Percentiles rank a stretch among this genome's conserved stretches.
Evolutionary conservation across 768 basidiomycete genomes (phyloP).

Genomic region (Boletus fagicola): DNA sequence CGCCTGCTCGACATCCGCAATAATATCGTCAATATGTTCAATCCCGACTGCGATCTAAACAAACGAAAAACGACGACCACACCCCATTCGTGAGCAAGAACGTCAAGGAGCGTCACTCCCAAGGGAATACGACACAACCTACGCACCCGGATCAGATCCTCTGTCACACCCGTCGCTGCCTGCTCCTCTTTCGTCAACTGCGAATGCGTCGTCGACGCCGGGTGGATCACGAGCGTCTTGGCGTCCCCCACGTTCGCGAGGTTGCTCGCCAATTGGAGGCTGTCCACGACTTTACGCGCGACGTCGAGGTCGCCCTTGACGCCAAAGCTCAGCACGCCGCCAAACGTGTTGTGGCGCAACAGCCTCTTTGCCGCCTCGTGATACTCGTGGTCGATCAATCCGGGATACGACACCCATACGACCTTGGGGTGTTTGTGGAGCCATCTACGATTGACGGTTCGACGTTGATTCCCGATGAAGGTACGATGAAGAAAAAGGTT

Average conservation of each 20-base stretch:
- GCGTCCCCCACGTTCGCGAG: slow-evolving; percentile 51
- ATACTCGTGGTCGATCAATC: slow-evolving; percentile 9
- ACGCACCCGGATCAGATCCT: slow-evolving; percentile 67
- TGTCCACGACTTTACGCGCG: slow-evolving; percentile 37
- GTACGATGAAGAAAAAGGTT: not conserved
- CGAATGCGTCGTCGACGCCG: slow-evolving; percentile 73
- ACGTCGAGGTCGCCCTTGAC: slow-evolving; percentile 2
- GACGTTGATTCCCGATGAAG: not conserved
- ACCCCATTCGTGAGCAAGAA: not conserved
- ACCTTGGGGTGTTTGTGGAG: slow-evolving; percentile 12
- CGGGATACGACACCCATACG: slow-evolving; percentile 18
- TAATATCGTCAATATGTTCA: slow-evolving; percentile 19
- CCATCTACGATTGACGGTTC: slow-evolving; percentile 7
- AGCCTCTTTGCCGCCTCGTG: slow-evolving; percentile 9
- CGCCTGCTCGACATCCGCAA: slow-evolving; percentile 15
- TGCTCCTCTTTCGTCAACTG: slow-evolving; percentile 65
- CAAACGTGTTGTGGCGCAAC: slow-evolving; percentile 7
- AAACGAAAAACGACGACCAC: too few species aligned
- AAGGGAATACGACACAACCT: not conserved
- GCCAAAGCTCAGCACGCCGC: slow-evolving; percentile 18
- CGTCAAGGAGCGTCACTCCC: not conserved
- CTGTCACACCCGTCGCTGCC: slow-evolving; percentile 63
- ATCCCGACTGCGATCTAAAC: slow-evolving; percentile 17
- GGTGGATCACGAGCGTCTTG: slow-evolving; percentile 81
- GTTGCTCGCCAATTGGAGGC: slow-evolving; percentile 37